These are phyloP conservation scores for Pyrenula aspistea DNA, from an alignment of 495 filamentous ascomycete species.

Conservation along the genomic window DNA sequence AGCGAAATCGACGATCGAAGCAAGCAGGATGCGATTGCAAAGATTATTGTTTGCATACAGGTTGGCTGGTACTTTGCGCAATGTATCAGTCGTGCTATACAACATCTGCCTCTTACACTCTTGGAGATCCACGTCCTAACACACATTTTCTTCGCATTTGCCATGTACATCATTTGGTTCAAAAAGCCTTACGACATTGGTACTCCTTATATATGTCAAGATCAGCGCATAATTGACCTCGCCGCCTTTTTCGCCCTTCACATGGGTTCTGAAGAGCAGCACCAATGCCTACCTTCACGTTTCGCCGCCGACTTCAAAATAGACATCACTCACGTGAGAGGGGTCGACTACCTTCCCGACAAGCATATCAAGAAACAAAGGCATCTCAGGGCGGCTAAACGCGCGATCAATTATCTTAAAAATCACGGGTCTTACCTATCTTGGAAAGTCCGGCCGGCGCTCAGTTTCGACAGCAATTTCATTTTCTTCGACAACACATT, in stretches of 20 bases:
- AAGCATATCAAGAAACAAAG: not conserved
- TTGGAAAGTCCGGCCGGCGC: not conserved
- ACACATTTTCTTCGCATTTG: not conserved
- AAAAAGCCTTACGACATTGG: slow-evolving; percentile 1
- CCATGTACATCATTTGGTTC: not conserved
- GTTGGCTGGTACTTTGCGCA: not conserved
- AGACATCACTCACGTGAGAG: not conserved
- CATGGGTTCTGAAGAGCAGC: too few relatives aligned
- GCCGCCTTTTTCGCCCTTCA: not conserved
- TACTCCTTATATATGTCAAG: not conserved
- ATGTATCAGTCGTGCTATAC: not conserved
- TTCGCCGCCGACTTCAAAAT: not conserved
- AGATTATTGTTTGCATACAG: not conserved
- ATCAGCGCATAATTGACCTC: not conserved
- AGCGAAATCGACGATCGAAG: not conserved
- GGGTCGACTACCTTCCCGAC: not conserved
- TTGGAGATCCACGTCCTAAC: not conserved
- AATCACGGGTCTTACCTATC: not conserved
- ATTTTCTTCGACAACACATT: too few relatives aligned
- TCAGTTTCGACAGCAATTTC: not conserved
- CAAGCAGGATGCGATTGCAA: not conserved
- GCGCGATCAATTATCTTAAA: not conserved
- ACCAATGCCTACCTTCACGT: too few relatives aligned
- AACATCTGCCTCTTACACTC: not conserved
- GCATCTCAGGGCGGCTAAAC: not conserved